These are phyloP conservation scores for Pestalotiopsis sp. DNA, from an alignment of 2,329 filamentous ascomycete species.

Conservation along the genomic window DNA sequence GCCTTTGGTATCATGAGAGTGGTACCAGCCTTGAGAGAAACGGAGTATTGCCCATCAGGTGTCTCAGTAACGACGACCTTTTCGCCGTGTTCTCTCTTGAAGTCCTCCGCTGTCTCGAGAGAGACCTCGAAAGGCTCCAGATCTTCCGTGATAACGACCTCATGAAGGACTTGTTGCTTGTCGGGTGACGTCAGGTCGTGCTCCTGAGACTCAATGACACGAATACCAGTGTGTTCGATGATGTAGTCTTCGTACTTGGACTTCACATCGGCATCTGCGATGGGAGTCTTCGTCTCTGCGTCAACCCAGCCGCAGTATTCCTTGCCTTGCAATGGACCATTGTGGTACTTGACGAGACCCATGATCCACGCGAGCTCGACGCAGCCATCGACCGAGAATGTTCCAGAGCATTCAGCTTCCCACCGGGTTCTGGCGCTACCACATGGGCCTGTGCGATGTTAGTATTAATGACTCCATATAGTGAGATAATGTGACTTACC, in stretches of 20 bases:
- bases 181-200: slow-evolving; percentile 26
- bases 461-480: background rate
- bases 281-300: slow-evolving; percentile 23
- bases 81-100: slow-evolving; percentile 34
- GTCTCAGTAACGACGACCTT: slow-evolving; percentile 27
- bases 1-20: slow-evolving; percentile 35
- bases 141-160: slow-evolving; percentile 34
- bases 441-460: slow-evolving; percentile 50
- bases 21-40: slow-evolving; percentile 32
- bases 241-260: slow-evolving; percentile 33
- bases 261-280: slow-evolving; percentile 33
- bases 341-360: slow-evolving; percentile 72
- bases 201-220: slow-evolving; percentile 29
- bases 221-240: slow-evolving; percentile 34
- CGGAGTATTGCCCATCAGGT: slow-evolving; percentile 22
- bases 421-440: slow-evolving; percentile 72
- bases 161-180: slow-evolving; percentile 33
- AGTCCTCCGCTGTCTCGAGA: slow-evolving; percentile 30
- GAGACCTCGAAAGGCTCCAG: slow-evolving; percentile 34
- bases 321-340: slow-evolving; percentile 67
- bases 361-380: slow-evolving; percentile 77
- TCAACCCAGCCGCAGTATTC: slow-evolving; percentile 63
- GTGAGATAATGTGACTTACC: slow-evolving; percentile 2
- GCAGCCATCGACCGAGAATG: slow-evolving; percentile 71
- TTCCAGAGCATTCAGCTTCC: slow-evolving; percentile 72